A percentile compares a stretch with the other conserved stretches of the same genome.
These are phyloP conservation scores for Auriscalpium vulgare DNA, from an alignment of 768 basidiomycete species.

Conservation along the genomic window DNA sequence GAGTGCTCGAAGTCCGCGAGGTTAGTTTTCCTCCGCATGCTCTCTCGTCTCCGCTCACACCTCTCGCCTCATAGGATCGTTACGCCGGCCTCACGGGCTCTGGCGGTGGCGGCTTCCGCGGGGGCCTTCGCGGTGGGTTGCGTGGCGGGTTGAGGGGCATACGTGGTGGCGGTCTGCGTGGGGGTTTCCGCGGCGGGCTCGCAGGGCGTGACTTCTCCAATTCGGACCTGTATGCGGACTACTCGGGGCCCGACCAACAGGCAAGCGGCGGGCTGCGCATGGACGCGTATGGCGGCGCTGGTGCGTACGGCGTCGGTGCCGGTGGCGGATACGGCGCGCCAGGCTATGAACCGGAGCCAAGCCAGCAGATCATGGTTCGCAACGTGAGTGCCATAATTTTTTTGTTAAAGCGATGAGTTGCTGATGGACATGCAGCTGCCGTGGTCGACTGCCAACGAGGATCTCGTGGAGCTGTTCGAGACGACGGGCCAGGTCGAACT, in stretches of 20 bases:
- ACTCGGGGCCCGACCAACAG: conserved; percentile 79
- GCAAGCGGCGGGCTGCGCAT: conserved; percentile 26
- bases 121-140: conserved; percentile 38
- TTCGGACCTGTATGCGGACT: conserved; percentile 87
- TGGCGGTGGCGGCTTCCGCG: conserved; percentile 46
- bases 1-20: conserved; percentile 92
- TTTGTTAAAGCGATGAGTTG: neutral
- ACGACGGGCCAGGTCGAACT: conserved; percentile 93
- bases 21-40: conserved; percentile 31
- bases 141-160: conserved; percentile 46
- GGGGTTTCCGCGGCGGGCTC: conserved; percentile 43
- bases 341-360: conserved; percentile 64
- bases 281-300: conserved; percentile 28
- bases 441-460: conserved; percentile 99
- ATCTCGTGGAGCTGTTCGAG: conserved; percentile 95
- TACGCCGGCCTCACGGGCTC: conserved; percentile 79
- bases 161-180: conserved; percentile 49
- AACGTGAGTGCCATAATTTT: conserved; percentile 63
- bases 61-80: conserved; percentile 49
- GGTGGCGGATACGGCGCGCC: conserved; percentile 28
- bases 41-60: neutral
- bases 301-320: conserved; percentile 16
- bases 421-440: conserved; percentile 54
- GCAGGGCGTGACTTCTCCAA: conserved; percentile 69
- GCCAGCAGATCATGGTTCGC: conserved; percentile 96